Evolutionary conservation across 2,329 filamentous ascomycete genomes (phyloP), one percentile per base, ranked within the genome.

Genomic region (Sphaerulina musiva): DNA sequence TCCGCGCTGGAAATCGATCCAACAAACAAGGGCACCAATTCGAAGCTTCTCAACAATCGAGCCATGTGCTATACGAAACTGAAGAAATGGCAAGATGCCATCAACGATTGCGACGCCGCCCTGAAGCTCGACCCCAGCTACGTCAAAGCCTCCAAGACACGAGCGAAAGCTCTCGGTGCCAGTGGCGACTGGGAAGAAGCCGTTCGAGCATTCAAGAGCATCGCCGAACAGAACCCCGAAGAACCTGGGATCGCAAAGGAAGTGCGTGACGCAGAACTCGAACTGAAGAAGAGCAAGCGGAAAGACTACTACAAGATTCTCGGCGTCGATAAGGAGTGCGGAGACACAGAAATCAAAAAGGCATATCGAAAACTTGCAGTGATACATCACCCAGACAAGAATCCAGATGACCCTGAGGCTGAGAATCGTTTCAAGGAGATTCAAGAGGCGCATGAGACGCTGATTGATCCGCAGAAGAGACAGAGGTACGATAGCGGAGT

Each of bases 221-320:
- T 97, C 55, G 81, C 86, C 48, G 92, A 97, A 69, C 75, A 84
- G 56, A 89, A 93, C 62, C 91, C 91, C 1, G 80, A 84, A 59
- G 93, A 98, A 70, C 82, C 84, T 41, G 83, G 80, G 11, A 85
- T 97, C 56, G 78, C 80, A 48, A 91, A 87, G 72, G 93, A 98
- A 66, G 83, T 97, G 43, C 85, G 88, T 54, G 87, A 85, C 65
- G 93, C 92, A 1, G 92, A 98, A 75, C 77, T 96, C 26, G 93
- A 98, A 74, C 77, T 97, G 59, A 98, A 98, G 84, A 97, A 97
- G 84, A 87, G 87, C 71, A 87, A 92, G 74, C 81, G 93, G 58
- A 98, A 98, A 74, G 93, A 98, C 69, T 97, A 95, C 76, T 98
- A 98, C 78, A 96, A 96, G 81, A 95, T 97, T 62, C 82, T 98